Conservation (phyloP, 2,329 filamentous ascomycete species). For the Diaporthe destruens region DNA sequence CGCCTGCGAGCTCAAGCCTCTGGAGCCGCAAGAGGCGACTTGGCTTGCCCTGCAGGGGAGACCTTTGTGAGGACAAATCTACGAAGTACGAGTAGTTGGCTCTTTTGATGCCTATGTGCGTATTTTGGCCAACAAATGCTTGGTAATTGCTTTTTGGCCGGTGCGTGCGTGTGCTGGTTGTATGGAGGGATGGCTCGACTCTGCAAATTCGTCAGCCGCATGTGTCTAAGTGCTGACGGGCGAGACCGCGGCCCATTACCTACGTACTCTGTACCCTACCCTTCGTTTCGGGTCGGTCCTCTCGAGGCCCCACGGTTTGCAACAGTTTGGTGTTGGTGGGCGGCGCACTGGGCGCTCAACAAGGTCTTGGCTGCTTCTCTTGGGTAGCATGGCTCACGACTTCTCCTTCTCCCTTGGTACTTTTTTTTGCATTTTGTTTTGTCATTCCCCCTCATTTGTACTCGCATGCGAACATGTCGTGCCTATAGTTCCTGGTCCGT, state of each 20-base stretch:
- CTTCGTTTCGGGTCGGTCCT: slow-evolving; percentile 22
- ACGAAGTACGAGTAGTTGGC: neutral
- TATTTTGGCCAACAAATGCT: neutral
- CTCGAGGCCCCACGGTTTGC: slow-evolving; percentile 20
- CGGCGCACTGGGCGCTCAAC: no score
- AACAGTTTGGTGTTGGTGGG: slow-evolving; percentile 26
- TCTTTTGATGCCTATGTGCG: neutral
- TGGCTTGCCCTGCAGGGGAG: neutral
- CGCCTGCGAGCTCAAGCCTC: neutral
- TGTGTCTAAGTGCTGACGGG: slow-evolving; percentile 26
- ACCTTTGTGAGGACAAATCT: neutral
- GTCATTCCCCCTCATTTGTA: slow-evolving; percentile 1
- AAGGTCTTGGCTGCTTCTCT: slow-evolving; percentile 28
- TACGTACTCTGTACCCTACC: no score
- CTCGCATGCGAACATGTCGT: neutral
- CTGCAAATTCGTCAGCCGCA: slow-evolving; percentile 1
- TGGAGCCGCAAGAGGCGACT: neutral
- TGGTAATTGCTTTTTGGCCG: neutral
- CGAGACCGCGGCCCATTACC: slow-evolving; percentile 6
- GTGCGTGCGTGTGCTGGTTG: neutral
- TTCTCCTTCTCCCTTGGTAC: neutral
- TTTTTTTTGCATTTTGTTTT: neutral
- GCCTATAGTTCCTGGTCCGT: neutral
- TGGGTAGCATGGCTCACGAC: slow-evolving; percentile 20
- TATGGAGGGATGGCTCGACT: neutral